A percentile compares a stretch with the other conserved stretches of the same genome.
Evolutionary conservation across 1,284 basidiomycete species (phyloP).

Genomic region (Marasmius sp.): DNA sequence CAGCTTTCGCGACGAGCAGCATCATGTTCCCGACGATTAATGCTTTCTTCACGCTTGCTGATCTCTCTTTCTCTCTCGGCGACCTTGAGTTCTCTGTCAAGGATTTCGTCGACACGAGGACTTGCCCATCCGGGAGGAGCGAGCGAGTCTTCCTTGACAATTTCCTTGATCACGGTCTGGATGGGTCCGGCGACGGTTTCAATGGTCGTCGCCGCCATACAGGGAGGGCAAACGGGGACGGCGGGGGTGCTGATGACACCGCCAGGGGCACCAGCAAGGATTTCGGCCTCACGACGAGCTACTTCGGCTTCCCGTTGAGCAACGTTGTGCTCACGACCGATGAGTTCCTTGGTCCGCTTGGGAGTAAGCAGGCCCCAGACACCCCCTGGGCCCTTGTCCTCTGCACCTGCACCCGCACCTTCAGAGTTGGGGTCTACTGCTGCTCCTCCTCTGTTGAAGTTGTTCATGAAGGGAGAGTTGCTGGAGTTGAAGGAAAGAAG

Average conservation of each 20-base stretch:
- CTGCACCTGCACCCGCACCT: slow-evolving; percentile 23
- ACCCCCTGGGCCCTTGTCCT: slow-evolving; percentile 33
- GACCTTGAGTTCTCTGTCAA: slow-evolving; percentile 80
- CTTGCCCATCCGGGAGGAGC: slow-evolving; percentile 73
- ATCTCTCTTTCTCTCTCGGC: slow-evolving; percentile 82
- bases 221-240: slow-evolving; percentile 53
- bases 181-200: slow-evolving; percentile 59
- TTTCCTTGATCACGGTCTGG: slow-evolving; percentile 81
- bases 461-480: slow-evolving; percentile 15
- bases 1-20: slow-evolving; percentile 79
- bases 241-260: slow-evolving; percentile 62
- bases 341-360: slow-evolving; percentile 75
- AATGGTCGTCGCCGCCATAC: slow-evolving; percentile 48
- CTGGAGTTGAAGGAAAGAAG: slow-evolving; percentile 79
- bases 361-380: slow-evolving; percentile 73
- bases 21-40: slow-evolving; percentile 81
- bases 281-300: slow-evolving; percentile 79
- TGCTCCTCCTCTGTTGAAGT: no score
- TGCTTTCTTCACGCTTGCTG: slow-evolving; percentile 74
- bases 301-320: slow-evolving; percentile 81
- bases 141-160: slow-evolving; percentile 76
- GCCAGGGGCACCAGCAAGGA: slow-evolving; percentile 76
- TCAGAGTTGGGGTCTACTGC: background rate
- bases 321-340: slow-evolving; percentile 72
- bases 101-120: slow-evolving; percentile 71